Percentiles rank a stretch among this genome's conserved stretches.
phyloP scores from a whole-genome alignment of 495 filamentous ascomycete species.

The Pyrenopolyporus hunteri region DNA sequence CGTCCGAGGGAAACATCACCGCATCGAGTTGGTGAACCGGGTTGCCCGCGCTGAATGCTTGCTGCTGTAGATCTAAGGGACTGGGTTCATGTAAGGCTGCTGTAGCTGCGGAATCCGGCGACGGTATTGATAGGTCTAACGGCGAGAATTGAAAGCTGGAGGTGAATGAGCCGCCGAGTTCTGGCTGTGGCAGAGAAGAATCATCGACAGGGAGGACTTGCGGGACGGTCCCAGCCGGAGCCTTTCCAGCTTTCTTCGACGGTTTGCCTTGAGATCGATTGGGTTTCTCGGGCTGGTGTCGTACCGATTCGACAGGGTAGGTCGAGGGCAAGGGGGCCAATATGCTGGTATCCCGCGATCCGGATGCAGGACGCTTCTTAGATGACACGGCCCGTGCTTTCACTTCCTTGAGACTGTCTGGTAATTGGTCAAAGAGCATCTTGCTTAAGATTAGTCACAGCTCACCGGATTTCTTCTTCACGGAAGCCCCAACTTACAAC shows the following conservation, averaged over 20 bases:
- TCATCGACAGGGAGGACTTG: constrained; percentile 46
- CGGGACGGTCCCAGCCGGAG: constrained; percentile 26
- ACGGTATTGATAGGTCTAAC: constrained; percentile 34
- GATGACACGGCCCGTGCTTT: constrained; percentile 46
- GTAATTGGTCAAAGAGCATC: constrained; percentile 82
- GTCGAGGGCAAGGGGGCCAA: constrained; percentile 18
- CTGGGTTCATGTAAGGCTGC: constrained; percentile 37
- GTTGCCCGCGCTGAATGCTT: constrained; percentile 47
- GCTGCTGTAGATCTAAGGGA: constrained; percentile 44
- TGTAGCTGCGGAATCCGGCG: constrained; percentile 41
- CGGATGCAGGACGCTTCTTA: constrained; percentile 65
- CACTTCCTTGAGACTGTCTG: constrained; percentile 64
- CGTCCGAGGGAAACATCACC: constrained; percentile 91
- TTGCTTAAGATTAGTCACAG: constrained; percentile 41
- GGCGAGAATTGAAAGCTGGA: constrained; percentile 37
- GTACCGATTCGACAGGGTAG: constrained; percentile 13
- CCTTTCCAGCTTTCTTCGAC: constrained; percentile 36
- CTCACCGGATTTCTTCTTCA: background rate
- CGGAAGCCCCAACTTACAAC: constrained; percentile 55
- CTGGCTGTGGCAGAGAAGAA: constrained; percentile 37
- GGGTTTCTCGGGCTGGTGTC: constrained; percentile 47
- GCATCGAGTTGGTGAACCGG: constrained; percentile 75
- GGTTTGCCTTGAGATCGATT: constrained; percentile 37
- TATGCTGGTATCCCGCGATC: constrained; percentile 43
- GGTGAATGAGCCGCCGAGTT: constrained; percentile 28